Evolutionary conservation across 352 stramenopile species (phyloP).

Genomic region (Pythium graminicola): DNA sequence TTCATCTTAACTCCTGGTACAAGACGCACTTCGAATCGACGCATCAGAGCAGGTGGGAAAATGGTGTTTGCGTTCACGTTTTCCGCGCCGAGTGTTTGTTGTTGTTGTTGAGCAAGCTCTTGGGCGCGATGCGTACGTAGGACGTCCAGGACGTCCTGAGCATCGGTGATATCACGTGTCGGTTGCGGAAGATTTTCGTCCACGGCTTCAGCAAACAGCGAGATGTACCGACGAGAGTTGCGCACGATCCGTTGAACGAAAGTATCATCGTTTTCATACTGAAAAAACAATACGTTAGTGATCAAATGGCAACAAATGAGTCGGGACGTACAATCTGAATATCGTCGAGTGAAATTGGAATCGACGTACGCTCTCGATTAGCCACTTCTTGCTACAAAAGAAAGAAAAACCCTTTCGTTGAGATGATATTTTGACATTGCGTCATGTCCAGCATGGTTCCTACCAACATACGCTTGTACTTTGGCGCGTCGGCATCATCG

Average conservation of each 20-base stretch:
- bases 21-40: conserved; percentile 81
- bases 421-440: no score
- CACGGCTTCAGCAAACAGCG: conserved; percentile 84
- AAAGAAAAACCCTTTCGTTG: no score
- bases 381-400: conserved; percentile 75
- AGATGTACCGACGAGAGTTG: conserved; percentile 86
- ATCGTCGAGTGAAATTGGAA: conserved; percentile 76
- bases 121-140: conserved; percentile 69
- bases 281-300: not conserved
- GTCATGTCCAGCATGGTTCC: not conserved
- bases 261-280: conserved; percentile 76
- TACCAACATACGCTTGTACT: conserved; percentile 81
- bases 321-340: conserved; percentile 56
- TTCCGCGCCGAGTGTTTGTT: conserved; percentile 29
- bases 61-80: conserved; percentile 41
- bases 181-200: conserved; percentile 82
- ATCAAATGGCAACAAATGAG: not conserved
- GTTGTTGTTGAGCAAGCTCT: conserved; percentile 55
- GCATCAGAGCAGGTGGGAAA: conserved; percentile 91
- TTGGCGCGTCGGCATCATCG: conserved; percentile 47
- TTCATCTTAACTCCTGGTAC: conserved; percentile 82
- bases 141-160: conserved; percentile 81
- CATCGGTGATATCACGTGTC: conserved; percentile 71
- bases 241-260: conserved; percentile 81
- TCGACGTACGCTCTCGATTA: conserved; percentile 73